Evolutionary conservation across 306 rosid species (phyloP), one percentile per base, ranked within the genome.

Genomic region (Begonia fuchsioides): DNA sequence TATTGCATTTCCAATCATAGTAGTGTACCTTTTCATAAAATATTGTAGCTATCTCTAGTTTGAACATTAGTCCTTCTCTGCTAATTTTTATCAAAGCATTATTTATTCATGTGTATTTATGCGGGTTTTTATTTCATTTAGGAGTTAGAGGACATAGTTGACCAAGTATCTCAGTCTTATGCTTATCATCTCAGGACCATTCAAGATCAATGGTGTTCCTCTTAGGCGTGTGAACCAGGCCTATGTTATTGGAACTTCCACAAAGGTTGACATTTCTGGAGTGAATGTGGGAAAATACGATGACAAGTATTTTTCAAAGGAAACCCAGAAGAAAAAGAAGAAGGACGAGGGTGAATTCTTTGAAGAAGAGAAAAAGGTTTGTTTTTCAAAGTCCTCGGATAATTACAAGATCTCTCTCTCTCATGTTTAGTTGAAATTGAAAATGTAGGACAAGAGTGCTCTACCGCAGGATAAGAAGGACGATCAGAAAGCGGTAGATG

Each of bases 381-480:
- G 62, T 8, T 47, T 56, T 19, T 50, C 19, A 17, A 35, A 13
- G 17, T 48, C 41, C 16, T 44, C 14, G 3, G 45, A n/a, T 41
- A 38, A 1, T 10, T 14, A 44, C 0, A 44, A 26, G 35, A 26
- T 2, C 35, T 26, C 35, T 2, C 35, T 26, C 2, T 3, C 10
- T 10, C 5, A 10, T 50, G 8, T 19, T 38, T 35, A 58, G 19
- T 51, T 55, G n/a, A 17, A 11, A 10, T 41, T 41, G 0, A 15
- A 26, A 58, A 59, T 60, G 54, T 50, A 82, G 93, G 87, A 79
- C 50, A 82, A 76, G 55, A 73, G 54, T 18, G 68, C 19, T 15
- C 68, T 82, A 58, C 81, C 93, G 17, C 79, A 79, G 40, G 72
- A 64, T 64, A 82, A 76, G 65, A 82, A 78, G 46, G 93, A 82